Base-by-base conservation (phyloP, 2,329 filamentous ascomycete genomes). In the Arthrobotrys entomopaga region DNA sequence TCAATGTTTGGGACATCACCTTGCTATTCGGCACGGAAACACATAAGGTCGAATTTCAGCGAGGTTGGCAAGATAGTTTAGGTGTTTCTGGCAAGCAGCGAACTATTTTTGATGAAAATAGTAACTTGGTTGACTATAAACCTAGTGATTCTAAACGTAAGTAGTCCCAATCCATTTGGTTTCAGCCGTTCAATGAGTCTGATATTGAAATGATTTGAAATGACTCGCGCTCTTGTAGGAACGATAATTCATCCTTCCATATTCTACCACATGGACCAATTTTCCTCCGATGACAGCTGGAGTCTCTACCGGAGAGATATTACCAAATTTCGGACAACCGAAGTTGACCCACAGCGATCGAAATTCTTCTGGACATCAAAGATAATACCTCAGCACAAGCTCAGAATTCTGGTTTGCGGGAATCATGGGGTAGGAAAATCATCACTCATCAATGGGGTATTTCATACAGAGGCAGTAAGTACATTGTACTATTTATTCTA, bases 191-290 rank as follows among this genome's bases (percentile, higher is more conserved):
- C 3, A 26, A 3, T 26, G 24, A 26, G 3, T 3, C 24, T 26
- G 24, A 26, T 26, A 26, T 7, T 26, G 24, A 26, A 26, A 26
- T 26, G n/a, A n/a, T n/a, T n/a, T n/a, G n/a, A n/a, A n/a, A n/a
- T n/a, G n/a, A 26, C 7, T 26, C 3, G 24, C 24, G 24, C 7
- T 29, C 13, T 50, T 22, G 10, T 40, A 67, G 64, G 16, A 59
- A 67, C 64, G 2, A 53, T 67, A 19, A 59, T 67, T 19, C 64
- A 67, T 38, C 64, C 64, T 22, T 67, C 64, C 19, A 53, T 67
- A 46, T 67, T 67, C 34, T 67, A 67, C 19, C 64, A 67, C 29
- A 60, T 20, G 13, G 54, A 60, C 19, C 53, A 67, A 60, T 59
- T 46, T 15, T 59, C 64, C 2, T 19, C 11, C 2, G 19, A 42